These are phyloP conservation scores for Pythium rhizo-oryzae DNA, from an alignment of 352 stramenopile genomes.

Conservation along the genomic window DNA sequence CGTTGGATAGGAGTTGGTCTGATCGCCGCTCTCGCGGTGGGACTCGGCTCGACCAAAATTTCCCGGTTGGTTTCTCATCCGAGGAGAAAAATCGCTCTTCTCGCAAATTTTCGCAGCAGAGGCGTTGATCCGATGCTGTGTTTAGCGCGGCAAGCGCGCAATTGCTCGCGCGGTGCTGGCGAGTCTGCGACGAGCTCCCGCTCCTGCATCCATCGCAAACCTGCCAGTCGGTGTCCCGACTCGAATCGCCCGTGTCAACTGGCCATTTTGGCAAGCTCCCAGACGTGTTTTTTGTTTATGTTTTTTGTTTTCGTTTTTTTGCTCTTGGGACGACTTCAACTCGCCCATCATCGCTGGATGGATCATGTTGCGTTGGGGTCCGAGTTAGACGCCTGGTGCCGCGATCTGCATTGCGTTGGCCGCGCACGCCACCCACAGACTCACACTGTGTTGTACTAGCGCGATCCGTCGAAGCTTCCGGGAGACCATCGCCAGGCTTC, in stretches of 20 bases:
- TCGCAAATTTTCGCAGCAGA: neutral
- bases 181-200: neutral
- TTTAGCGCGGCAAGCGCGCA: too few relatives aligned
- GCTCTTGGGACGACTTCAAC: neutral
- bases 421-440: neutral
- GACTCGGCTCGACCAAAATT: neutral
- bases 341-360: neutral
- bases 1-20: neutral
- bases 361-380: neutral
- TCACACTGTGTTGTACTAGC: neutral
- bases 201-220: neutral
- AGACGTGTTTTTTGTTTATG: neutral
- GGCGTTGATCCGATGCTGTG: neutral
- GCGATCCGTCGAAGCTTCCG: conserved; percentile 16
- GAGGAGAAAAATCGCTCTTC: neutral
- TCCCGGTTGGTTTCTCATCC: neutral
- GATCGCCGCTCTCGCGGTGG: neutral
- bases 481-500: conserved; percentile 2
- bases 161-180: neutral
- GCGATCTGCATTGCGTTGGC: neutral
- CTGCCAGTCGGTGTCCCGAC: neutral
- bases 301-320: neutral
- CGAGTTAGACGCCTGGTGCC: neutral
- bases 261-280: neutral
- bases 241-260: neutral